Base-by-base conservation (phyloP, 2,329 filamentous ascomycete genomes). In the Verticillium albo-atrum region DNA sequence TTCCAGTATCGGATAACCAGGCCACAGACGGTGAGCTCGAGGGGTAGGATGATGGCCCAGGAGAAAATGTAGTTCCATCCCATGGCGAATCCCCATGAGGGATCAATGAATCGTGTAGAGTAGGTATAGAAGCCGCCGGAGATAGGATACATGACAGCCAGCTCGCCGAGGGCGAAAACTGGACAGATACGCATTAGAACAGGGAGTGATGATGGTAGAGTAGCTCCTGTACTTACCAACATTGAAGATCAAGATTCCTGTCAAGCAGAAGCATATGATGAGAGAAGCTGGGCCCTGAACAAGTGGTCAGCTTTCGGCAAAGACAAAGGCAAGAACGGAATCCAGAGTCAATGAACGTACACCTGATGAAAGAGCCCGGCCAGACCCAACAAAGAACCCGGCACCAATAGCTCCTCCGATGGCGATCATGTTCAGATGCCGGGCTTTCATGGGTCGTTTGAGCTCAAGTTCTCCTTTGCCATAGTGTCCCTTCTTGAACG, bases 371-470 rank as follows among this genome's bases (percentile, higher is more conserved):
- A 86, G 72, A 53, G 83, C 82, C 64, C 73, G 69, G 64, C 83
- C 83, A 35, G 82, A 84, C 66, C 83, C 82, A 67, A 86, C 83
- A 70, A 86, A 86, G 75, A 86, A 84, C 74, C 83, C 83, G 68
- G 83, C 83, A 70, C 83, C 83, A 58, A 86, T 86, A 27, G 82
- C 6, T 26, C 61, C 47, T 58, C 82, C 82, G 59, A 86, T 84
- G 66, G 82, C 81, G 71, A 85, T 85, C 83, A 86, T 85, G 72
- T 86, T 80, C 64, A 86, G 72, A 71, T 86, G 83, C 63, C 83
- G 80, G 56, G 77, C 74, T 74, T 82, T 81, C 76, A 86, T 82
- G 65, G 73, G 70, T 54, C 75, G 73, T 63, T 79, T 75, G 54
- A 80, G 70, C 66, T 79, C 70, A 34, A 58, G 20, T 12, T 54